These are phyloP conservation scores for Monosporascus sp. DNA, from an alignment of 2,329 filamentous ascomycete species.

Conservation along the genomic window DNA sequence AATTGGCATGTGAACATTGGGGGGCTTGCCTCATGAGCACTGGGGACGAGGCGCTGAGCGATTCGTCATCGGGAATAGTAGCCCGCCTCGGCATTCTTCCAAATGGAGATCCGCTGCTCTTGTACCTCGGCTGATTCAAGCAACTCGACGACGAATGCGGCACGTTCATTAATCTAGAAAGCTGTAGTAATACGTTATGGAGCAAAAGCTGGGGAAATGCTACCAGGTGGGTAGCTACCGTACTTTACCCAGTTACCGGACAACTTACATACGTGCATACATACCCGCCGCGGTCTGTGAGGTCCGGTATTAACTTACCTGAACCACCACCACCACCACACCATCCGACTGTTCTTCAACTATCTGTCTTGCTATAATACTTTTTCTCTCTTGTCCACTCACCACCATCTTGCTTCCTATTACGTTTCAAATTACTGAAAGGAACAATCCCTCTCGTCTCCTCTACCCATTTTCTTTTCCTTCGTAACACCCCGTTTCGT, in stretches of 20 bases:
- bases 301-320: not conserved
- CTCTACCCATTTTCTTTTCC: not conserved
- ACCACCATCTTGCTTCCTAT: not conserved
- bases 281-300: not conserved
- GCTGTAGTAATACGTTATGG: not conserved
- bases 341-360: not conserved
- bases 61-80: not conserved
- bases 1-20: not conserved
- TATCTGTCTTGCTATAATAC: too few relatives aligned
- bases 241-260: too few relatives aligned
- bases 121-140: not conserved
- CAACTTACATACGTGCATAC: not conserved
- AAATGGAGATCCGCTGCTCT: not conserved
- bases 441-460: not conserved
- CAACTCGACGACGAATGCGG: not conserved
- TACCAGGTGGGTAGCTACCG: not conserved
- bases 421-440: not conserved
- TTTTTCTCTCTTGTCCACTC: too few relatives aligned
- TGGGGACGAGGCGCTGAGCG: not conserved
- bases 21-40: not conserved
- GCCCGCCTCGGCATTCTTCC: not conserved
- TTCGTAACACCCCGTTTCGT: not conserved
- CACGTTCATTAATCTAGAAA: not conserved
- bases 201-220: not conserved
- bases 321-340: not conserved